Base-by-base conservation (phyloP, 2,329 filamentous ascomycete genomes). In the Penicillium sp. region DNA sequence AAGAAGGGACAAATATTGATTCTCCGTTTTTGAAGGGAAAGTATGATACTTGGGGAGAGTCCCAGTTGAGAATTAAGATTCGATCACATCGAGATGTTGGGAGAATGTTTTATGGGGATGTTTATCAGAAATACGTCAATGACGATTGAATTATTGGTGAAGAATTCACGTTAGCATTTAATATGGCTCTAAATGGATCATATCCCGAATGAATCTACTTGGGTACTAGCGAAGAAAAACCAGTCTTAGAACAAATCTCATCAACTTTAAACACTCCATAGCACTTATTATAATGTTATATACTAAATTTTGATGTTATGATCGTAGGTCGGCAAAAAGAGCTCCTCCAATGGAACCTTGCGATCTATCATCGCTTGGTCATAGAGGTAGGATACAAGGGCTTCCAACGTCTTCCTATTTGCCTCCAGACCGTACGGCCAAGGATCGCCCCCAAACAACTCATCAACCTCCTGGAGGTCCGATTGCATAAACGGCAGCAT, bases 1-100 rank as follows among this genome's bases (percentile, higher is more conserved):
- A 60, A 18, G n/a, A 43, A 5, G n/a, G 16, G 9, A 0, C 14
- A 5, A 63, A 61, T 8, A 71, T 83, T 46, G 80, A 82, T 58
- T 80, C 79, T 33, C 70, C 78, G 0, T 83, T 83, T 56, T 61
- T 81, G 35, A 71, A 67, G 12, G 79, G 79, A 0, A 73, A 70
- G 40, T 82, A 81, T 57, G 75, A 81, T 52, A 82, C 80, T 0
- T 82, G 80, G 79, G 81, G 80, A 0, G 81, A 82, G 64, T 75
- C 77, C 5, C 79, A 82, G 66, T 63, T 83, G 42, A 69, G 81
- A 55, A 83, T 79, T 2, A 83, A 83, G 65, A 74, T 82, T 11
- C 68, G 79, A 12, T 82, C 79, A 55, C 80, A 82, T 65, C 68
- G 74, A 2, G 73, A 77, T 55, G 78, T 79, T 16, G 80, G 80